Evolutionary conservation across 495 filamentous ascomycete species (phyloP), one percentile per base, ranked within the genome.

Genomic region (Penicillium pancosmium): DNA sequence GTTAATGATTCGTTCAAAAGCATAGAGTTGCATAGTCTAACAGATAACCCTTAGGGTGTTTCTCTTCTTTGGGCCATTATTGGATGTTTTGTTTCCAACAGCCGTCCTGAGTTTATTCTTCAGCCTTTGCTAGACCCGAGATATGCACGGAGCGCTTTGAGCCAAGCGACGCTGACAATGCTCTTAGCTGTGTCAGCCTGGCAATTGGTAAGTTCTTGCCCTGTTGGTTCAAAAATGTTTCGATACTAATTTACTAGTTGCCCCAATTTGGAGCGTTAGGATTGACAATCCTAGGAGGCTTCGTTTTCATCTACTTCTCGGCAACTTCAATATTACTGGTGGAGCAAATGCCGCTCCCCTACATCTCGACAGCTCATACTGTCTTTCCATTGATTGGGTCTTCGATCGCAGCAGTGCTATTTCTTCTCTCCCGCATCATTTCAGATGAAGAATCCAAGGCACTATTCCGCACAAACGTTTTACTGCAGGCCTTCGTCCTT

Each of bases 121-220:
- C 67, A 68, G 52, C 54, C 69, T 15, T 65, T 79, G 48, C 55
- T 69, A 44, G 71, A 70, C 50, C 56, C 59, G 6, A 66, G 64
- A 62, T 78, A 73, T 52, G 56, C 75, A 15, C 64, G 68, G 5
- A 75, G 72, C 61, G 68, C 78, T 44, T 54, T 71, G 34, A 68
- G 72, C 18, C 69, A 78, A 55, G 66, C 69, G 11, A 23, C 71
- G 7, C 27, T 81, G 27, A 64, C 67, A 19, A 48, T 71, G 8
- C 50, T 72, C 13, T 62, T 73, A 15, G 36, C 73, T 12, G 16
- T 78, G 10, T 78, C 72, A 13, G 71, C 73, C 15, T 75, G 72
- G 60, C 73, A 78, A 47, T 59, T 80, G 19, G 79, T 82, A 50
- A 49, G 79, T 70, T 5, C 8, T 52, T 21, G 19, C 8, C 12